phyloP scores from a whole-genome alignment of 768 basidiomycete genomes.

The Tulasnella sp. region DNA sequence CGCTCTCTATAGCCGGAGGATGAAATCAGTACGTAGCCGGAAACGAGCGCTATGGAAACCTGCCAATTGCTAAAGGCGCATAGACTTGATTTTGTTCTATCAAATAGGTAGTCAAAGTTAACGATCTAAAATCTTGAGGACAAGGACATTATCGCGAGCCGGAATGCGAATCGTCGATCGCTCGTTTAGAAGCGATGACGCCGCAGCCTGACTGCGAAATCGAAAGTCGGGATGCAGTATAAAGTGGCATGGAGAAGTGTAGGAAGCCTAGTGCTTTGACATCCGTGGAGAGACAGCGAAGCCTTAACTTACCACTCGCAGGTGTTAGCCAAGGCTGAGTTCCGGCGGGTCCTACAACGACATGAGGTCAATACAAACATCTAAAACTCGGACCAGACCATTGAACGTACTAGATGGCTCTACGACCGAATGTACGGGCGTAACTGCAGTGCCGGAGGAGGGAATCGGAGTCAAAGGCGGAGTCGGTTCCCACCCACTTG shows the following conservation, averaged over 20 bases:
- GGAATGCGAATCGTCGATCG: too few species aligned
- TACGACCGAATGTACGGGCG: not conserved
- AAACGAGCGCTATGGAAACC: not conserved
- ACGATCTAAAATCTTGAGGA: not conserved
- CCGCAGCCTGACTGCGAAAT: too few species aligned
- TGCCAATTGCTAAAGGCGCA: not conserved
- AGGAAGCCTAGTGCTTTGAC: too few species aligned
- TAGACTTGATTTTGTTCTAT: not conserved
- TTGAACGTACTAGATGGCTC: not conserved
- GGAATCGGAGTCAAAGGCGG: not conserved
- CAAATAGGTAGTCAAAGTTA: not conserved
- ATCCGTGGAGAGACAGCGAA: not conserved
- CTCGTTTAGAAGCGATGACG: too few species aligned
- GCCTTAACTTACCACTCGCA: not conserved
- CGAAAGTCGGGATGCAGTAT: too few species aligned
- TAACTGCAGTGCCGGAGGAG: not conserved
- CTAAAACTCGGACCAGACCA: not conserved
- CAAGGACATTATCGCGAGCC: not conserved
- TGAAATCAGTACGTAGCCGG: not conserved
- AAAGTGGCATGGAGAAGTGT: too few species aligned
- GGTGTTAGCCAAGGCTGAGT: not conserved
- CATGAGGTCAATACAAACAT: not conserved
- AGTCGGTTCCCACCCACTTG: not conserved
- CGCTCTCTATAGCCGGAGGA: not conserved
- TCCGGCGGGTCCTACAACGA: too few species aligned